Evolutionary conservation across 2,329 filamentous ascomycete genomes (phyloP), one percentile per base, ranked within the genome.

Genomic region (Cladosporium sp.): DNA sequence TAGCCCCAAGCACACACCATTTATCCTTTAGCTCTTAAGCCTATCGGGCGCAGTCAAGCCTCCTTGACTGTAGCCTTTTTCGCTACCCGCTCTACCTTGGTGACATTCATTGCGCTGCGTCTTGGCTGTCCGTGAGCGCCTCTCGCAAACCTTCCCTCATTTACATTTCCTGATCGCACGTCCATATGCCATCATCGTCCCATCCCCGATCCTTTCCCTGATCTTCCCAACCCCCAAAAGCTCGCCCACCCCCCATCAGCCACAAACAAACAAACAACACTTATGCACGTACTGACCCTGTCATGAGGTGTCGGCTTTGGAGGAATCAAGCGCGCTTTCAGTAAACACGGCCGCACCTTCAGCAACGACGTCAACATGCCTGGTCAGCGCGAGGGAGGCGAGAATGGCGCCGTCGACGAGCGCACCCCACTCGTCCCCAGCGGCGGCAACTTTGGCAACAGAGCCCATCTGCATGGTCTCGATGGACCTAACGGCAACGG

Each of bases 401-500:
- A 41, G 16, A 48, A 48, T 18, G 45, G 45, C 27, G 38, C 45
- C 18, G 45, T 56, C 38, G 51, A 59, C 47, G 62, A 65, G 55
- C 56, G 52, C 49, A 62, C 62, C 8, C 60, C 62, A 18, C 60
- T 64, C 42, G 53, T 63, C 32, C 32, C 32, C 25, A 43, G 47
- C 43, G 51, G 51, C 32, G 55, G 55, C 27, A 49, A 55, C 33
- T 38, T 57, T 38, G 55, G 52, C 12, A 52, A 55, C 52, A 47
- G 52, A 33, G 50, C 49, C 25, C 38, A 32, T 38, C 33, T 52
- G 32, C 42, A 43, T 18, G 46, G 35, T 29, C 30, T 52, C 33
- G 40, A 40, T 13, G 43, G 25, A 25, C n/a, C n/a, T n/a, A 54
- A 57, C 53, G 36, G 49, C 38, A 16, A 48, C 15, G 52, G 54